Evolutionary conservation across 129 eudicot genomes (phyloP).

Genomic region (Mikania micrantha): DNA sequence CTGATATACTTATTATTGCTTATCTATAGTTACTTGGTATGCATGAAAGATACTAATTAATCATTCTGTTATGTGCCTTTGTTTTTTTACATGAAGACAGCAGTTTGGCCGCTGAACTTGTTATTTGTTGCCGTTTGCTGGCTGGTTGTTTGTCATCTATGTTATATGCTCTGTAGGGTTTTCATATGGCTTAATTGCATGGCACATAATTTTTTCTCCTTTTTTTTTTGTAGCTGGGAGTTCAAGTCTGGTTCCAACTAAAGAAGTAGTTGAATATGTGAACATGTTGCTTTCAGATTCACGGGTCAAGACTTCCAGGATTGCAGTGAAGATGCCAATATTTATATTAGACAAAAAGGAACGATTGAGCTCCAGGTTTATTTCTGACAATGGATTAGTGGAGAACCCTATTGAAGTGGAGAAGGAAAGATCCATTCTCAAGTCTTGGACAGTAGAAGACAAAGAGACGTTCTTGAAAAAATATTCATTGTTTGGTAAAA

Average conservation of each 20-base stretch:
- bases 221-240: constrained; percentile 48
- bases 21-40: not conserved
- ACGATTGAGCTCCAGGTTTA: constrained; percentile 43
- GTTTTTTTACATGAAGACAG: not conserved
- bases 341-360: constrained; percentile 60
- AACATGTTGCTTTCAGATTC: constrained; percentile 56
- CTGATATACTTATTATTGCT: not conserved
- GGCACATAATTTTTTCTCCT: not conserved
- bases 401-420: constrained; percentile 73
- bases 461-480: constrained; percentile 55
- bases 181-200: not conserved
- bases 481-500: constrained; percentile 54
- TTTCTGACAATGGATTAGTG: constrained; percentile 63
- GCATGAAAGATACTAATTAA: not conserved
- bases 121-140: not conserved
- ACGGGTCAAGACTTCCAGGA: constrained; percentile 36
- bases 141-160: not conserved
- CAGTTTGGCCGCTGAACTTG: not conserved
- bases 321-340: constrained; percentile 63
- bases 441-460: constrained; percentile 74
- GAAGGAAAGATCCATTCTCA: constrained; percentile 56
- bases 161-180: not conserved
- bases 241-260: constrained; percentile 44
- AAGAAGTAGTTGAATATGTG: constrained; percentile 44
- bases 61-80: not conserved